Evolutionary conservation across 768 basidiomycete genomes (phyloP).

Genomic region (Multifurca ochricompacta): DNA sequence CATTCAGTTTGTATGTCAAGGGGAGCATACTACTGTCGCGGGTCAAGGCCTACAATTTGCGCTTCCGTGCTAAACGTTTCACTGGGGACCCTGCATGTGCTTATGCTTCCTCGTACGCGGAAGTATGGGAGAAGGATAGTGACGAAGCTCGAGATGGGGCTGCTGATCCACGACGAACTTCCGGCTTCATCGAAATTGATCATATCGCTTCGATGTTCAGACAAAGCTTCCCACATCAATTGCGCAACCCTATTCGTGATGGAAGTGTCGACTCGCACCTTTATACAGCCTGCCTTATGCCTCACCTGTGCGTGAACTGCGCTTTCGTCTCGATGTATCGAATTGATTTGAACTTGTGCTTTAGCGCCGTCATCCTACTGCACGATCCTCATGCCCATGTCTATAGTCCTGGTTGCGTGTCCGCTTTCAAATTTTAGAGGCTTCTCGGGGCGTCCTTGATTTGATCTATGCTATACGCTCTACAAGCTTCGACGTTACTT

Average conservation of each 20-base stretch:
- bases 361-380: constrained; percentile 58
- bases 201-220: constrained; percentile 24
- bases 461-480: constrained; percentile 58
- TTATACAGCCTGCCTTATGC: constrained; percentile 22
- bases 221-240: constrained; percentile 25
- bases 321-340: constrained; percentile 29
- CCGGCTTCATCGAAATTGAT: constrained; percentile 27
- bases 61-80: constrained; percentile 54
- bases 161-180: constrained; percentile 28
- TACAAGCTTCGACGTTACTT: constrained; percentile 64
- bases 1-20: constrained; percentile 67
- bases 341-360: neutral
- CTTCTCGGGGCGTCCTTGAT: constrained; percentile 59
- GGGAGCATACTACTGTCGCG: constrained; percentile 53
- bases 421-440: constrained; percentile 61
- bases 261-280: constrained; percentile 35
- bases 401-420: constrained; percentile 49
- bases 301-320: constrained; percentile 26
- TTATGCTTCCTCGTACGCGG: constrained; percentile 22
- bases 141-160: neutral
- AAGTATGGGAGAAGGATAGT: constrained; percentile 12
- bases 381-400: constrained; percentile 73
- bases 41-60: constrained; percentile 57
- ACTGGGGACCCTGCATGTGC: constrained; percentile 47
- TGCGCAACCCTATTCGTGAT: constrained; percentile 29